Conservation (phyloP, 2,329 filamentous ascomycete species). For the Trichoderma breve region DNA sequence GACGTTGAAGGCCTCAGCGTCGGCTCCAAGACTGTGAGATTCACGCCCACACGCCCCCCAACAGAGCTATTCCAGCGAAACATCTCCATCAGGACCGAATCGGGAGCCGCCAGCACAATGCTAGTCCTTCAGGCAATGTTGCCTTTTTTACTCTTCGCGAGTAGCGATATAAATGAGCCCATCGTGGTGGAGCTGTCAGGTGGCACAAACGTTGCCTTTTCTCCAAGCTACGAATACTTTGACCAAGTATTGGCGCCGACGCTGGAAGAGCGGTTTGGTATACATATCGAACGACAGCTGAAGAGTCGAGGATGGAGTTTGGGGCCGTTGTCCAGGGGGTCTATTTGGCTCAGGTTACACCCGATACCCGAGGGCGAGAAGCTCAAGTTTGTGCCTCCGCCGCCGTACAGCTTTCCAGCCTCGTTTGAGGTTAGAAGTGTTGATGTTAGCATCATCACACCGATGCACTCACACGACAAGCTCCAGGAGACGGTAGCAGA, state of each 20-base stretch:
- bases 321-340: conserved; percentile 42
- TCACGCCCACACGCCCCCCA: conserved; percentile 42
- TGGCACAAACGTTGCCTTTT: conserved; percentile 59
- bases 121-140: conserved; percentile 61
- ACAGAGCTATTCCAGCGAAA: conserved; percentile 41
- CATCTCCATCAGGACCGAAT: conserved; percentile 50
- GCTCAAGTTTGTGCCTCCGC: conserved; percentile 37
- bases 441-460: conserved; percentile 52
- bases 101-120: conserved; percentile 52
- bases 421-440: conserved; percentile 43
- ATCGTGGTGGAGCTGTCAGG: conserved; percentile 53
- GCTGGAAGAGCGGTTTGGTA: conserved; percentile 49
- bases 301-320: conserved; percentile 51
- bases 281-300: conserved; percentile 46
- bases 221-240: conserved; percentile 60
- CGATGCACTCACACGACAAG: conserved; percentile 40
- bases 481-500: conserved; percentile 42
- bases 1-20: conserved; percentile 49
- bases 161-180: conserved; percentile 41
- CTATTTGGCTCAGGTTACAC: conserved; percentile 42
- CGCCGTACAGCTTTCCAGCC: conserved; percentile 24
- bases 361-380: conserved; percentile 35
- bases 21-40: conserved; percentile 51
- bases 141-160: conserved; percentile 56
- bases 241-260: conserved; percentile 59